Evolutionary conservation across 2,329 filamentous ascomycete genomes (phyloP).

Genomic region (Pseudogymnoascus sp.): DNA sequence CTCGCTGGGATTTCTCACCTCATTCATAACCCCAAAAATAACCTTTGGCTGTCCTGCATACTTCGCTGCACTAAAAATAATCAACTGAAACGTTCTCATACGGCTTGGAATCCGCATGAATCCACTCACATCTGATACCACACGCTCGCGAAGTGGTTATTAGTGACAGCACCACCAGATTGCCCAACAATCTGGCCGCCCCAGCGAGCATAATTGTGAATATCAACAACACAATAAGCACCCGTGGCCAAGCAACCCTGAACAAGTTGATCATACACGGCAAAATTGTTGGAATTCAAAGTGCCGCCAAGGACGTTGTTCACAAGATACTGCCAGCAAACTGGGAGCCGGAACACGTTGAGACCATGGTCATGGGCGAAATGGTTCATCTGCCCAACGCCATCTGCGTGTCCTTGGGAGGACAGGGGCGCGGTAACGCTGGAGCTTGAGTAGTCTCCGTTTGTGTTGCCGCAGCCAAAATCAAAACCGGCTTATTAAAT

Average conservation of each 20-base stretch:
- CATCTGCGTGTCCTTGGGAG: slow-evolving; percentile 18
- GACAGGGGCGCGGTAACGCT: slow-evolving; percentile 14
- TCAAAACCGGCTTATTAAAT: slow-evolving; percentile 34
- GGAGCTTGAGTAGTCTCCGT: slow-evolving; percentile 17
- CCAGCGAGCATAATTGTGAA: slow-evolving; percentile 52
- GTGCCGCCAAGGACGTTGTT: slow-evolving; percentile 41
- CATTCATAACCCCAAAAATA: slow-evolving; percentile 62
- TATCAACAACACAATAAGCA: slow-evolving; percentile 50
- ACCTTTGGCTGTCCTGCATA: slow-evolving; percentile 46
- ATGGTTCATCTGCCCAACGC: slow-evolving; percentile 34
- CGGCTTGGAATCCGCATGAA: background rate
- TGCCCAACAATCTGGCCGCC: slow-evolving; percentile 56
- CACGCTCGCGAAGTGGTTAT: slow-evolving; percentile 49
- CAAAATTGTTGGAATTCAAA: slow-evolving; percentile 42
- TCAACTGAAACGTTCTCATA: background rate
- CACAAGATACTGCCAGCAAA: slow-evolving; percentile 52
- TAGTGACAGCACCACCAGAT: slow-evolving; percentile 44
- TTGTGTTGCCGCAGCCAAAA: slow-evolving; percentile 38
- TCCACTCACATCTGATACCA: slow-evolving; percentile 42
- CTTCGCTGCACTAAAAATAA: slow-evolving; percentile 37
- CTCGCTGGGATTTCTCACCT: slow-evolving; percentile 32
- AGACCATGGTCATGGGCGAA: slow-evolving; percentile 46
- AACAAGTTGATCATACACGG: slow-evolving; percentile 46
- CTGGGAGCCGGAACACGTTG: slow-evolving; percentile 50
- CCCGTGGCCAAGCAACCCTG: slow-evolving; percentile 48